Base-by-base conservation (phyloP, 331 rosid species). In the Saraca asoca region DNA sequence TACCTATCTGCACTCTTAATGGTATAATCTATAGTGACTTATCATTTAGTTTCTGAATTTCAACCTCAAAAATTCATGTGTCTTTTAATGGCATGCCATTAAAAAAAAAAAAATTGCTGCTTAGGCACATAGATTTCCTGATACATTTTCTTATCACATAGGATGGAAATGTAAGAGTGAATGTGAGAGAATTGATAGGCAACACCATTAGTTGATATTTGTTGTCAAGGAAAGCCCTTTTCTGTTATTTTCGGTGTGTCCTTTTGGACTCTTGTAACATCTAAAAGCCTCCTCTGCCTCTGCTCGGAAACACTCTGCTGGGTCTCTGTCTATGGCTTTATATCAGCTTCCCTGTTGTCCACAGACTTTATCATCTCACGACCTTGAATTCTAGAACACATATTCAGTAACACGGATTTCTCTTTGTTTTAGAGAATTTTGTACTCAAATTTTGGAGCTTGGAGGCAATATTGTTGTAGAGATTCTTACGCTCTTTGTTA, bases 201-300 rank as follows among this genome's bases (percentile, higher is more conserved):
- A 33, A 62, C 18, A 63, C 48, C 80, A 73, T 39, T 1, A 7
- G 44, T 16, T 62, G 71, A 70, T 78, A 70, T 62, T 63, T 70
- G 49, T 72, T 16, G 56, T 39, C 41, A 59, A 64, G 71, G n/a
- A 39, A 72, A 24, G 13, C 34, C 33, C 35, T 67, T 77, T 72
- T 72, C 35, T 39, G 79, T 78, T 70, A 77, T 69, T 59, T 68
- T 68, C 56, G 68, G 60, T 70, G 75, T 70, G 74, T 59, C 71
- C 43, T 39, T 8, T 82, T 82, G 85, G 85, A 87, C 74, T 74
- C 70, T 87, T 83, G 82, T 81, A 81, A 84, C 87, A 87, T 87
- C 85, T 81, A 70, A 60, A 79, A 81, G 58, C 1, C 11, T 15
- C 68, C 20, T 17, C 63, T 62, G 45, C 54, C 64, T 69, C 15